These are phyloP conservation scores for Andrographis paniculata DNA, from an alignment of 305 asterid genomes.

Conservation along the genomic window DNA sequence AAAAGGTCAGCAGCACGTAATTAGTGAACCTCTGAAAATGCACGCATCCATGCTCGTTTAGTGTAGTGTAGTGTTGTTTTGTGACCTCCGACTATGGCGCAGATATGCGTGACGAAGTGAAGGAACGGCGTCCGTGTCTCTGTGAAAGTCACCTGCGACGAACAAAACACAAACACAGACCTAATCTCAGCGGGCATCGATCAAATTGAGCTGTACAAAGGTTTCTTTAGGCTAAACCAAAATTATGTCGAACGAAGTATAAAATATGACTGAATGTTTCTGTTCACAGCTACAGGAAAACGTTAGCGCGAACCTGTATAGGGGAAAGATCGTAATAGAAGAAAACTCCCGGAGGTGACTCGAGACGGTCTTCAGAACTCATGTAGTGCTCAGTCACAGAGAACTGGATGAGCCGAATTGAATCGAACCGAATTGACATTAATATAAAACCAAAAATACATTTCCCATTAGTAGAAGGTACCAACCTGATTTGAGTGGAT, in stretches of 20 bases:
- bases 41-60: too few species aligned
- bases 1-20: too few species aligned
- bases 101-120: conserved; percentile 81
- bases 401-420: conserved; percentile 46
- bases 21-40: too few species aligned
- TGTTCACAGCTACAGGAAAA: too few species aligned
- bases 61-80: too few species aligned
- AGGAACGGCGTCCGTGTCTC: conserved; percentile 78
- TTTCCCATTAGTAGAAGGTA: conserved; percentile 10
- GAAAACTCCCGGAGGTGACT: conserved; percentile 79
- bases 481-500: conserved; percentile 90
- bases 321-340: conserved; percentile 94
- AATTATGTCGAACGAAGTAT: too few species aligned
- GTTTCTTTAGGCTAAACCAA: too few species aligned
- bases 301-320: conserved; percentile 49
- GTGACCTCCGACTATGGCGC: conserved; percentile 99
- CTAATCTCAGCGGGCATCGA: too few species aligned
- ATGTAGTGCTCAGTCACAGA: conserved; percentile 96
- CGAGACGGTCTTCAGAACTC: conserved; percentile 41
- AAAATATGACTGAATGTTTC: too few species aligned
- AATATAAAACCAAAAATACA: conserved; percentile 4
- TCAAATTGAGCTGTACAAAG: too few species aligned
- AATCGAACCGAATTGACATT: too few species aligned
- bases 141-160: conserved; percentile 67
- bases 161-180: conserved; percentile 1